phyloP scores from a whole-genome alignment of 2,329 filamentous ascomycete genomes.

The Biscogniauxia sp. region DNA sequence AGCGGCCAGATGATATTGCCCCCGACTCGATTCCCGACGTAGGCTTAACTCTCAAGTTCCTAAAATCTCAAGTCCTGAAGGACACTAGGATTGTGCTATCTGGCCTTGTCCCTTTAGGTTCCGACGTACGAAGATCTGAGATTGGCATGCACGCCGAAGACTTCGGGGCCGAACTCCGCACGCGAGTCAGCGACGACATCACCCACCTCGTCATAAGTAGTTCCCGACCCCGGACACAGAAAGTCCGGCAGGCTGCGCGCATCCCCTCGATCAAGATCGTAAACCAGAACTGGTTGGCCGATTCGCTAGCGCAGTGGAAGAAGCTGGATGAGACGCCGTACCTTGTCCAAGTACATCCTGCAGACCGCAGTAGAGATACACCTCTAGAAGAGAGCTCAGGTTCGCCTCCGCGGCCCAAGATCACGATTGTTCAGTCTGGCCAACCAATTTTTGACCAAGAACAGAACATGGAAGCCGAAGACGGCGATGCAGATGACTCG shows the following conservation, averaged over 20 bases:
- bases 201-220: slow-evolving; percentile 74
- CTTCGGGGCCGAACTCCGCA: slow-evolving; percentile 71
- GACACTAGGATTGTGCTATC: slow-evolving; percentile 83
- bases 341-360: slow-evolving; percentile 70
- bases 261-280: slow-evolving; percentile 86
- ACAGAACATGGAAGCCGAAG: slow-evolving; percentile 40
- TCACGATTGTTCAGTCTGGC: slow-evolving; percentile 35
- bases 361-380: slow-evolving; percentile 50
- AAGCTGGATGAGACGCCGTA: slow-evolving; percentile 77
- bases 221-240: slow-evolving; percentile 75
- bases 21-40: slow-evolving; percentile 71
- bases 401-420: slow-evolving; percentile 44
- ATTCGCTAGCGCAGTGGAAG: slow-evolving; percentile 81
- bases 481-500: slow-evolving; percentile 41
- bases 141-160: slow-evolving; percentile 82
- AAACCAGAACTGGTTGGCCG: slow-evolving; percentile 82
- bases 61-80: slow-evolving; percentile 75
- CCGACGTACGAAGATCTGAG: slow-evolving; percentile 77
- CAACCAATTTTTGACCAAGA: slow-evolving; percentile 20
- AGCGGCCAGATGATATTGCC: slow-evolving; percentile 43
- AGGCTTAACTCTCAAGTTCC: slow-evolving; percentile 74
- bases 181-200: slow-evolving; percentile 58
- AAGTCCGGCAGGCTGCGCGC: slow-evolving; percentile 82
- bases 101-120: slow-evolving; percentile 80
- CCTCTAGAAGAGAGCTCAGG: slow-evolving; percentile 28